Base-by-base conservation (phyloP, 2,329 filamentous ascomycete species). In the Bisporella sp. region DNA sequence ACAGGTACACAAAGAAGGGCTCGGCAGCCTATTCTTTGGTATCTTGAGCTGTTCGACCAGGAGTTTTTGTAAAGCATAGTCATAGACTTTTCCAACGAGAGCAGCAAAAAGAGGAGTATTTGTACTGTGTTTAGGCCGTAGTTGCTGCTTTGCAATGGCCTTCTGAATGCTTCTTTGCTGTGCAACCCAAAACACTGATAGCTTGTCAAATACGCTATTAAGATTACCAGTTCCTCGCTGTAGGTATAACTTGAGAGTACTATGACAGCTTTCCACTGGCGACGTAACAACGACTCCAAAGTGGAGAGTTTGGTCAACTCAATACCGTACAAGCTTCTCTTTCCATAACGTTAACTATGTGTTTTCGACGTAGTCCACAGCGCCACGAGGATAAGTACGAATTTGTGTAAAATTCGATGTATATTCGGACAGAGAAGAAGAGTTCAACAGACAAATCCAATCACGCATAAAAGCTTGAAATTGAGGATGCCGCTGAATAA, bases 321-420 rank as follows among this genome's bases (percentile, higher is more conserved):
- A 46, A 28, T 12, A 46, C n/a, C 30, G 30, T 5, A 46, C 44
- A 12, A 46, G 44, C 11, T 33, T 37, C 44, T 37, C 44, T 28
- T 46, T 46, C 44, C 44, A 46, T n/a, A 46, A 13, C n/a, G n/a
- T n/a, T 33, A 46, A 31, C 44, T 31, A 46, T 12, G 44, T 46
- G 7, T 13, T 30, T 37, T 6, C 31, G 37, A 7, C 8, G 21
- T 46, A 46, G 30, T 13, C 37, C 31, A 46, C 31, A 11, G 30
- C 44, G 5, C 8, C 5, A 13, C 30, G 12, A 30, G 5, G 29
- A 8, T 46, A 21, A 33, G 44, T n/a, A 13, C 11, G 29, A 30
- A 46, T 46, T 33, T 33, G 11, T 46, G 7, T 5, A 6, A 46
- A 13, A 33, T 9, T n/a, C 6, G 5, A 5, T 5, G 6, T 6